Evolutionary conservation across 2,329 filamentous ascomycete genomes (phyloP), one percentile per base, ranked within the genome.

Genomic region (Fusarium succisae): DNA sequence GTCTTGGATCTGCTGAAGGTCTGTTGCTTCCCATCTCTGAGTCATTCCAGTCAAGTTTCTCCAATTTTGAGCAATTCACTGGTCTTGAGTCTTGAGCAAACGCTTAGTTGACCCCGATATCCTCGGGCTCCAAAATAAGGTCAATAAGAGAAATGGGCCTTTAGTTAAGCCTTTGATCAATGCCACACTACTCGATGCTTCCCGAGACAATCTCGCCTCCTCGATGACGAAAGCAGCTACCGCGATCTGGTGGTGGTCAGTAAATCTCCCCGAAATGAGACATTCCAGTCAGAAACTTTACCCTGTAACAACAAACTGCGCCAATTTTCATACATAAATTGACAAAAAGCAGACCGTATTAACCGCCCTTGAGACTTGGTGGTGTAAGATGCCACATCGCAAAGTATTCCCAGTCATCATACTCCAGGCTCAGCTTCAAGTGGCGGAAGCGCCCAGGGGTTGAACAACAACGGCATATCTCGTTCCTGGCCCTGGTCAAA

Each of bases 1-100:
- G 5, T 60, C 45, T 68, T 68, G 9, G 65, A 67, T 4, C 63
- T 54, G 24, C 67, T 68, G 17, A 68, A 67, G 8, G 39, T 37
- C 28, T 68, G 53, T 8, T 67, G 47, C n/a, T 68, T 68, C 18
- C 63, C 43, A 24, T 43, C n/a, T 24, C 10, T 7, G 26, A 9
- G 35, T 61, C 38, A 67, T 0, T 5, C 6, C 24, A 26, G 17
- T 17, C 32, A 35, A 35, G 8, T 37, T 17, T 11, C 14, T 8
- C n/a, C 11, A 54, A 26, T 54, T 6, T 38, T 11, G 20, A 4
- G 24, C 5, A 22, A 15, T 39, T 39, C 13, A 38, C 7, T 28
- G 17, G 35, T 9, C 14, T 26, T 5, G 5, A 22, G 50, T 22
- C 24, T 37, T 15, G 18, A 53, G 32, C 14, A 14, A 54, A 22